A percentile compares a stretch with the other conserved stretches of the same genome.
These are phyloP conservation scores for Xylariaceae sp. DNA, from an alignment of 2,329 filamentous ascomycete genomes.

Conservation along the genomic window DNA sequence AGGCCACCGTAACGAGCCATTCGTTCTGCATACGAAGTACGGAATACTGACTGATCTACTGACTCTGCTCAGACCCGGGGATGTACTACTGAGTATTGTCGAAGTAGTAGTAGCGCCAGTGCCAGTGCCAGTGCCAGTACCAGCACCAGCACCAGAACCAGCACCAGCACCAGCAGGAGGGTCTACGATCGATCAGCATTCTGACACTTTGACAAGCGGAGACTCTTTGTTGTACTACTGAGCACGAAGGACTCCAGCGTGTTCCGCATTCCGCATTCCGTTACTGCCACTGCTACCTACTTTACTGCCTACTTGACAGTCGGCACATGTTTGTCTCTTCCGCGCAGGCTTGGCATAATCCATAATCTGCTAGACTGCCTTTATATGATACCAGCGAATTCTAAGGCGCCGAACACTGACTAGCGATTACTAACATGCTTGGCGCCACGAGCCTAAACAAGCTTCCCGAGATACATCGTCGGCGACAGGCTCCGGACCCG, in stretches of 20 bases:
- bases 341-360: neutral
- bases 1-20: neutral
- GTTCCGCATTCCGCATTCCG: no score
- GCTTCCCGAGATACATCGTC: constrained; percentile 4
- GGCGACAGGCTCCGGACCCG: constrained; percentile 11
- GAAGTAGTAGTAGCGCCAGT: no score
- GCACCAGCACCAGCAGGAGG: no score
- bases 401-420: neutral
- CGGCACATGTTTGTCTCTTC: neutral
- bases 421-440: neutral
- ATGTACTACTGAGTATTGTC: neutral
- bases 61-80: neutral
- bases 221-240: no score
- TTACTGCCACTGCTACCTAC: no score
- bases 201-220: no score
- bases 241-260: no score
- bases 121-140: no score
- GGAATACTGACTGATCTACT: neutral
- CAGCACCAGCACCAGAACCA: no score
- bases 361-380: no score
- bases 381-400: neutral
- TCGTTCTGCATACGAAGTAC: neutral
- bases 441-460: constrained; percentile 10
- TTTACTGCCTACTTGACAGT: neutral
- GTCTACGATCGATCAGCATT: neutral